Evolutionary conservation across 805 yeast species (phyloP), one percentile per base, ranked within the genome.

Genomic region (Kuraishia hungarica): DNA sequence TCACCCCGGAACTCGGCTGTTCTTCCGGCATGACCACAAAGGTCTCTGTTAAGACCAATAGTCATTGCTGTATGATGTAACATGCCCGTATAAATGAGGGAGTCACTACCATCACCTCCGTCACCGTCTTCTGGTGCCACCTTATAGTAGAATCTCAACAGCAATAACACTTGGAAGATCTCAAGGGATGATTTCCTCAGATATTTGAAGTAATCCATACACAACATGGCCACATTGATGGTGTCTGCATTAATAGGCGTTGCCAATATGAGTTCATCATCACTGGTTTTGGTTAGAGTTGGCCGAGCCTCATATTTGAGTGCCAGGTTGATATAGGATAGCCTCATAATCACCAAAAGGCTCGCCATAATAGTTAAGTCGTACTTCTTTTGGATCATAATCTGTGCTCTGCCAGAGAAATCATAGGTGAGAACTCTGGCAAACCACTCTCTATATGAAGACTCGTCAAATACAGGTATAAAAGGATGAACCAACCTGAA

Each of bases 91-190:
- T 66, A 67, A 2, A 74, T 66, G 39, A 63, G 66, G 1, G 78
- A 71, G 55, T 74, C 77, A 19, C 73, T 67, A 11, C 74, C 75
- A 50, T 73, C 76, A 2, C 67, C 63, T 7, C 80, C 80, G 58
- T 80, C 83, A 22, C 81, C 79, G 60, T 78, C 80, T 60, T 78
- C 82, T 3, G 79, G 81, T 0, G 80, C 69, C 57, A 67, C 60
- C 35, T 61, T 65, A 59, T 67, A 76, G 65, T 80, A 80, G 46
- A 69, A 59, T 56, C 78, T 66, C 39, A 71, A 61, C 48, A 71
- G 64, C 49, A 76, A 57, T 2, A 77, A 64, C 28, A 76, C 67
- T 62, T 79, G 84, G 35, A 79, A 58, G 7, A 77, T 65, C 13
- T 73, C 72, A 39, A 81, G 55, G 39, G 73, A 73, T 5, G 76